Evolutionary conservation across 106 monocot genomes (phyloP).

Genomic region (Phalaenopsis equestris): DNA sequence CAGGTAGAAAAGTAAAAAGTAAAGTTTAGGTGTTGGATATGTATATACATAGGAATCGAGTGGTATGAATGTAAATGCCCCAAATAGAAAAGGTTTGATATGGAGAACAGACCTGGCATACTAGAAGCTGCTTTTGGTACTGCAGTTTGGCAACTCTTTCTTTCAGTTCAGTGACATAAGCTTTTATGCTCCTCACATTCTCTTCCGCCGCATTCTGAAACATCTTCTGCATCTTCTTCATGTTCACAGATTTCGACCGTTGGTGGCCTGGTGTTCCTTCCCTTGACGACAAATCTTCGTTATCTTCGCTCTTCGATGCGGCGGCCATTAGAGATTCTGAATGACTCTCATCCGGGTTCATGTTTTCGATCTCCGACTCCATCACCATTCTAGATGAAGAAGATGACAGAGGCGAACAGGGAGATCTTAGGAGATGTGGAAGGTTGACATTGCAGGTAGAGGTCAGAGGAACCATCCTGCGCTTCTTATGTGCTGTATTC

Average conservation of each 20-base stretch:
- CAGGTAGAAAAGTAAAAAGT: too few species aligned
- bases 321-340: constrained; percentile 45
- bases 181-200: constrained; percentile 80
- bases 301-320: constrained; percentile 61
- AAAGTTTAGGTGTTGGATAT: too few species aligned
- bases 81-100: too few species aligned
- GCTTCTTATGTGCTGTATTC: constrained; percentile 50
- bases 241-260: constrained; percentile 44
- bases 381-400: constrained; percentile 28
- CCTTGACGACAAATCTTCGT: constrained; percentile 53
- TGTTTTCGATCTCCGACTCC: constrained; percentile 62
- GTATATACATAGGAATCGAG: too few species aligned
- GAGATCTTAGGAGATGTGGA: constrained; percentile 55
- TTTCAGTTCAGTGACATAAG: constrained; percentile 93
- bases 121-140: constrained; percentile 96
- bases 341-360: constrained; percentile 34
- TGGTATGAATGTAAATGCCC: too few species aligned
- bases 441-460: constrained; percentile 38
- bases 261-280: constrained; percentile 63
- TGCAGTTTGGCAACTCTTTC: constrained; percentile 95
- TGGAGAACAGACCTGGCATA: constrained; percentile 61
- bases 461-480: constrained; percentile 54
- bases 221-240: constrained; percentile 96
- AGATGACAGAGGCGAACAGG: constrained; percentile 82
- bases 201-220: constrained; percentile 99